Base-by-base conservation (phyloP, 495 filamentous ascomycete genomes). In the Aspergillus homomorphus region DNA sequence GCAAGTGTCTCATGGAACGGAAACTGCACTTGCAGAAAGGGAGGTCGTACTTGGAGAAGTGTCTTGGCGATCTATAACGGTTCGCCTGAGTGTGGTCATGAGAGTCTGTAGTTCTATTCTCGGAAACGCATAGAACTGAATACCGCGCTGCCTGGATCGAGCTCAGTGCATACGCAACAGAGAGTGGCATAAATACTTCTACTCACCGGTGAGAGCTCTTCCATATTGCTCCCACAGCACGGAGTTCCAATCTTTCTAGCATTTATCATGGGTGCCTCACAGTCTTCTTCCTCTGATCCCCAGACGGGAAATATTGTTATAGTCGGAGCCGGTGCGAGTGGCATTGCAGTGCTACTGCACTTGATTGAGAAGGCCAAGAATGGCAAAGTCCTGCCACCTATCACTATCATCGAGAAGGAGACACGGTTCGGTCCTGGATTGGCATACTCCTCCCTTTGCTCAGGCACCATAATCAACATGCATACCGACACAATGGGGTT, bases 301-400 rank as follows among this genome's bases (percentile, higher is more conserved):
- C 8, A 38, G 8, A 38, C 15, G 33, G 33, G 33, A 2, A 12
- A 38, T 9, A 38, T 56, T 10, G 43, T 56, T 4, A 20, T 56
- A 24, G 44, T 56, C 41, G 53, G 53, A 30, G 53, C 42, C 21
- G 53, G 53, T 48, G 53, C 44, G 9, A 56, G 53, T 48, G 53
- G 53, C 12, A 23, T 48, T 18, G 33, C 53, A 10, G 43, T 56
- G 19, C n/a, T 56, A 3, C 53, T 56, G 26, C 53, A 56, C 14
- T 26, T 56, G 16, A 26, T 56, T 22, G 44, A 56, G 43, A 23
- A 45, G 18, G 23, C 24, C 22, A 43, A 26, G n/a, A 18, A 46
- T 38, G 53, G 53, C 3, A 56, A 45, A 14, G 10, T 5, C 33
- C 15, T 38, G 43, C 22, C 43, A 3, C 33, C 38, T 30, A 28